phyloP scores from a whole-genome alignment of 2,329 filamentous ascomycete genomes.

The Coleophoma eucalyptorum region DNA sequence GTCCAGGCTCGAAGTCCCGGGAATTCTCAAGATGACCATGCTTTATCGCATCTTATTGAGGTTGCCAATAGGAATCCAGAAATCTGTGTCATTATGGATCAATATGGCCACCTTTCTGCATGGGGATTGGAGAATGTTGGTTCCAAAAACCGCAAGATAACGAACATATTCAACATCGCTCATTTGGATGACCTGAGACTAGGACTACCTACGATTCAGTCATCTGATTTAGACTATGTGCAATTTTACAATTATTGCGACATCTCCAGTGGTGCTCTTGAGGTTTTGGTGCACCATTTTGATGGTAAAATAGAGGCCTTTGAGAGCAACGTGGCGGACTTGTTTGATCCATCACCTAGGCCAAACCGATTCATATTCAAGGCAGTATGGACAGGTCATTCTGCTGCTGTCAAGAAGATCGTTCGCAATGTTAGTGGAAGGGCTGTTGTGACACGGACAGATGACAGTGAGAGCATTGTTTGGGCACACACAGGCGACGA shows the following conservation, averaged over 20 bases:
- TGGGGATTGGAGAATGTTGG: slow-evolving; percentile 90
- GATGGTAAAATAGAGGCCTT: slow-evolving; percentile 82
- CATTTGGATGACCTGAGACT: slow-evolving; percentile 63
- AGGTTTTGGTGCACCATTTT: slow-evolving; percentile 78
- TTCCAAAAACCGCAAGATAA: slow-evolving; percentile 59
- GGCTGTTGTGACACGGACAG: slow-evolving; percentile 77
- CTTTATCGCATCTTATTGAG: slow-evolving; percentile 79
- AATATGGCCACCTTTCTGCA: slow-evolving; percentile 80
- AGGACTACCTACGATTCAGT: slow-evolving; percentile 24
- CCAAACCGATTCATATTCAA: slow-evolving; percentile 56
- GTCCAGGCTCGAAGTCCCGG: slow-evolving; percentile 53
- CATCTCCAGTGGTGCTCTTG: slow-evolving; percentile 58
- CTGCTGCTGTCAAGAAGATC: slow-evolving; percentile 75
- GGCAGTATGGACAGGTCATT: slow-evolving; percentile 80
- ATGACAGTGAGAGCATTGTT: slow-evolving; percentile 73
- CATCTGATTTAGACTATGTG: slow-evolving; percentile 42
- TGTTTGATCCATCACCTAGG: slow-evolving; percentile 71
- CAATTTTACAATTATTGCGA: slow-evolving; percentile 74
- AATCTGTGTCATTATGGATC: slow-evolving; percentile 81
- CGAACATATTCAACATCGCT: slow-evolving; percentile 80
- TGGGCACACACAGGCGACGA: slow-evolving; percentile 66
- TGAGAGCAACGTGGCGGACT: slow-evolving; percentile 69
- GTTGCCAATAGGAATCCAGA: slow-evolving; percentile 84
- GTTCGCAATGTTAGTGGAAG: slow-evolving; percentile 79
- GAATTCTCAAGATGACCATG: slow-evolving; percentile 57